Conservation (phyloP, 192 early-diverging fungal genomes). For the Coemansia sp. region DNA sequence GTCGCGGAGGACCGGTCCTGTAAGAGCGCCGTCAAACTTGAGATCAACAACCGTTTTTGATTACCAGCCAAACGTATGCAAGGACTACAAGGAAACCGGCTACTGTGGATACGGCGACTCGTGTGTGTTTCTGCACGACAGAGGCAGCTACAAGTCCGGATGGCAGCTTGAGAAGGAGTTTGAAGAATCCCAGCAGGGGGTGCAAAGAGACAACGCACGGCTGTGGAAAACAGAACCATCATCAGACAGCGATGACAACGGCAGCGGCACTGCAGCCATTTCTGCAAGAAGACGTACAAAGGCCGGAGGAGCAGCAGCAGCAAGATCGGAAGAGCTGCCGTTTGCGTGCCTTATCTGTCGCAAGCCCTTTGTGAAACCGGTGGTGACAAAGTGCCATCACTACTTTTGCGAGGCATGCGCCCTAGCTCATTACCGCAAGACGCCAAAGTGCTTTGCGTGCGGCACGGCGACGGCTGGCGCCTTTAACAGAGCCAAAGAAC, state of each 20-base stretch:
- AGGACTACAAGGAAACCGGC: slow-evolving; percentile 97
- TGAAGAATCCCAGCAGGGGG: slow-evolving; percentile 81
- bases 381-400: slow-evolving; percentile 90
- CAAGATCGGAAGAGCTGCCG: slow-evolving; percentile 77
- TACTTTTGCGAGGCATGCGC: slow-evolving; percentile 98
- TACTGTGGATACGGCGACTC: slow-evolving; percentile 98
- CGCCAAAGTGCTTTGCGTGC: slow-evolving; percentile 91
- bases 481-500: slow-evolving; percentile 79
- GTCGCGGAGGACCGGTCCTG: slow-evolving; percentile 55
- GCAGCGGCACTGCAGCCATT: not conserved
- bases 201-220: slow-evolving; percentile 52
- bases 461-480: slow-evolving; percentile 77
- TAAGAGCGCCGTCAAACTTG: slow-evolving; percentile 43
- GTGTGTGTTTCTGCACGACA: slow-evolving; percentile 97
- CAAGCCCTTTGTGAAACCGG: slow-evolving; percentile 81
- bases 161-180: slow-evolving; percentile 98
- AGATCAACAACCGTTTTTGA: slow-evolving; percentile 65
- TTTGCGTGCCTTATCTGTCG: slow-evolving; percentile 96
- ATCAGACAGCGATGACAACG: slow-evolving; percentile 43
- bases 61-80: slow-evolving; percentile 98
- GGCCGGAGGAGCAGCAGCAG: slow-evolving; percentile 50
- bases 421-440: slow-evolving; percentile 75
- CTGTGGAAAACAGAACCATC: slow-evolving; percentile 51
- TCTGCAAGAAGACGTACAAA: slow-evolving; percentile 15
- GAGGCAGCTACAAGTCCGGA: slow-evolving; percentile 93